Base-by-base conservation (phyloP, 2,329 filamentous ascomycete species). In the Didymella lethalis region DNA sequence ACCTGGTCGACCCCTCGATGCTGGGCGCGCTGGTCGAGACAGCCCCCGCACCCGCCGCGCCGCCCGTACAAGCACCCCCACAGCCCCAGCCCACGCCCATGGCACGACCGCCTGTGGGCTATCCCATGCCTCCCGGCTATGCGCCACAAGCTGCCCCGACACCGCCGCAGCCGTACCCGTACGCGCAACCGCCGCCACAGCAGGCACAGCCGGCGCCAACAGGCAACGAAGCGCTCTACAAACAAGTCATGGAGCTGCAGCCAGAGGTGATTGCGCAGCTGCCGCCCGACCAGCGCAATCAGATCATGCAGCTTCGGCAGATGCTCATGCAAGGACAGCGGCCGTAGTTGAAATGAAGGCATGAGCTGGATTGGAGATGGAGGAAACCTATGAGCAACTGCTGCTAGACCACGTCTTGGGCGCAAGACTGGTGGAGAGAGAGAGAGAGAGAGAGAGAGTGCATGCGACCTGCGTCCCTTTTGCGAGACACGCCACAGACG, bases 1-100 rank as follows among this genome's bases (percentile, higher is more conserved):
- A 93, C 45, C 87, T 98, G 10, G 92, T 98, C 55, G 94, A 95
- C 57, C 90, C 92, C 14, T 88, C 89, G 68, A 88, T 93, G 3
- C 88, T 98, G 54, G 86, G 89, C 63, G 89, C 90, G 4, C 91
- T 98, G 29, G 85, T 97, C 52, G 91, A 96, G 71, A 76, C 79
- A 54, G 52, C 78, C 45, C 64, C 67, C 26, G 62, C 70, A 7
- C 68, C 68, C 36, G 70, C 72, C 12, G 64, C 69, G 18, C 74
- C 73, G 41, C 70, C 70, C 18, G 70, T 73, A 10, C 73, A 74
- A 52, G 75, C 75, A 63, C 82, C 80, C 34, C 66, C 67, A 5
- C 59, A 68, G 34, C 72, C 75, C 80, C 76, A 64, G 54, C 65
- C 65, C 45, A 79, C 75, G 8, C 68, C 69, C 20, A 63, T 66